Evolutionary conservation across 768 basidiomycete species (phyloP).

Genomic region (Ramaria rubella): DNA sequence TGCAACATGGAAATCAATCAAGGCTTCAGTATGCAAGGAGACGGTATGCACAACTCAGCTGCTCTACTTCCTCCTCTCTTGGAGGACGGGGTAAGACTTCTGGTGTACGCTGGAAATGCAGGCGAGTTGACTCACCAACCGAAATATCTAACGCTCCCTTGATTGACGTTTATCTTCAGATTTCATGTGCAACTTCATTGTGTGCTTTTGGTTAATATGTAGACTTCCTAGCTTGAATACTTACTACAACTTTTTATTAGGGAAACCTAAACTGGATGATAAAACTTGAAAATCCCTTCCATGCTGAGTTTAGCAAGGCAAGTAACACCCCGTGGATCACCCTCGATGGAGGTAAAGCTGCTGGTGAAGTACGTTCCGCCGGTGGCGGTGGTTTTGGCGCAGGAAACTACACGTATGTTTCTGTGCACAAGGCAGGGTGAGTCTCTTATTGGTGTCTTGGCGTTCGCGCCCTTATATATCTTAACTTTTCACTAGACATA

Average conservation of each 20-base stretch:
- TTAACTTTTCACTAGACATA: slow-evolving; percentile 47
- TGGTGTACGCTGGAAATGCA: slow-evolving; percentile 87
- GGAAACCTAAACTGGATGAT: slow-evolving; percentile 77
- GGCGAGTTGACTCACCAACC: slow-evolving; percentile 7
- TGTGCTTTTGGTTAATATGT: slow-evolving; percentile 22
- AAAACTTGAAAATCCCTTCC: slow-evolving; percentile 53
- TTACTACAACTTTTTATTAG: slow-evolving; percentile 24
- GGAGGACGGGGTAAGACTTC: slow-evolving; percentile 71
- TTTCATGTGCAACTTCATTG: slow-evolving; percentile 84
- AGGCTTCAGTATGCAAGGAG: slow-evolving; percentile 76
- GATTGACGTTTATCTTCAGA: no score
- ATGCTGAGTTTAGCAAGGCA: slow-evolving; percentile 49
- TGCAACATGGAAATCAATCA: slow-evolving; percentile 63
- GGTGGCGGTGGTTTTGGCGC: slow-evolving; percentile 58
- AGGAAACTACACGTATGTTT: slow-evolving; percentile 82
- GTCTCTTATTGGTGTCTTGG: slow-evolving; percentile 19
- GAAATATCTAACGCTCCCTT: slow-evolving; percentile 10
- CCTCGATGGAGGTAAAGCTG: slow-evolving; percentile 42
- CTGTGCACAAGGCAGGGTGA: slow-evolving; percentile 74
- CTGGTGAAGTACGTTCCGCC: slow-evolving; percentile 65
- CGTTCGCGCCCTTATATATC: neutral
- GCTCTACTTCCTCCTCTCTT: slow-evolving; percentile 73
- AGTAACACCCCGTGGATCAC: slow-evolving; percentile 52
- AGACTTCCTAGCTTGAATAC: no score
- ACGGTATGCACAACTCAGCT: slow-evolving; percentile 80